phyloP scores from a whole-genome alignment of 768 basidiomycete genomes.

The Russula earlei region DNA sequence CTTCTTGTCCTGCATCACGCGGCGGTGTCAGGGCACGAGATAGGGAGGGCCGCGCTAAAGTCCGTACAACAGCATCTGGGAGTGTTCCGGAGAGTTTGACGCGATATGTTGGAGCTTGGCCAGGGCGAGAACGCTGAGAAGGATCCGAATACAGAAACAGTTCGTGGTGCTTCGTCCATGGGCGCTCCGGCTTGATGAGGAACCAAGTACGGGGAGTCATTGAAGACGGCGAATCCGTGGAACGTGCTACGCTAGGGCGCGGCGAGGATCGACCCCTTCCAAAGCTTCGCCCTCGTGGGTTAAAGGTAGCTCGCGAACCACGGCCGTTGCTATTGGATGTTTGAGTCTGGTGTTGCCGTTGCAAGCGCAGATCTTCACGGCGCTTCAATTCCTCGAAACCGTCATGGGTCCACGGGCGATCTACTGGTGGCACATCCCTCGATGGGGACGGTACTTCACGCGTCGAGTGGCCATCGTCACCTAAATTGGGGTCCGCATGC shows the following conservation, averaged over 20 bases:
- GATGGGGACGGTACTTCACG: slow-evolving; percentile 21
- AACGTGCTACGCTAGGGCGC: slow-evolving; percentile 21
- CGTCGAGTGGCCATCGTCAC: slow-evolving; percentile 18
- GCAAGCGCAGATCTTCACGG: slow-evolving; percentile 49
- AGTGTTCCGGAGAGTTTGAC: slow-evolving; percentile 51
- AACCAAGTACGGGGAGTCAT: slow-evolving; percentile 42
- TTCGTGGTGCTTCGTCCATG: slow-evolving; percentile 81
- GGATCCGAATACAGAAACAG: slow-evolving; percentile 60
- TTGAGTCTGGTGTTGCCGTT: slow-evolving; percentile 34
- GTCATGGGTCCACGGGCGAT: slow-evolving; percentile 74
- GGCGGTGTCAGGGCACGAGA: slow-evolving; percentile 4
- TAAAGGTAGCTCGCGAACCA: slow-evolving; percentile 35
- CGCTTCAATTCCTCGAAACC: slow-evolving; percentile 83
- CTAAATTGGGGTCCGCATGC: slow-evolving; percentile 8
- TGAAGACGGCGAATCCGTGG: slow-evolving; percentile 32
- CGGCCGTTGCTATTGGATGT: slow-evolving; percentile 40
- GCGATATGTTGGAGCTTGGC: slow-evolving; percentile 45
- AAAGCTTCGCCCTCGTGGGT: slow-evolving; percentile 32
- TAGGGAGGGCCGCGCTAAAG: slow-evolving; percentile 22
- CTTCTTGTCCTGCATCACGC: background rate
- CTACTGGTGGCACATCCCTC: slow-evolving; percentile 45
- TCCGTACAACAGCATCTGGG: slow-evolving; percentile 36
- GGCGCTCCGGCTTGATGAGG: slow-evolving; percentile 64
- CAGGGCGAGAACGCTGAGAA: slow-evolving; percentile 46
- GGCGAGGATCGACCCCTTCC: slow-evolving; percentile 31